Base-by-base conservation (phyloP, 148 eudicot species). In the Dianthus caryophyllus region DNA sequence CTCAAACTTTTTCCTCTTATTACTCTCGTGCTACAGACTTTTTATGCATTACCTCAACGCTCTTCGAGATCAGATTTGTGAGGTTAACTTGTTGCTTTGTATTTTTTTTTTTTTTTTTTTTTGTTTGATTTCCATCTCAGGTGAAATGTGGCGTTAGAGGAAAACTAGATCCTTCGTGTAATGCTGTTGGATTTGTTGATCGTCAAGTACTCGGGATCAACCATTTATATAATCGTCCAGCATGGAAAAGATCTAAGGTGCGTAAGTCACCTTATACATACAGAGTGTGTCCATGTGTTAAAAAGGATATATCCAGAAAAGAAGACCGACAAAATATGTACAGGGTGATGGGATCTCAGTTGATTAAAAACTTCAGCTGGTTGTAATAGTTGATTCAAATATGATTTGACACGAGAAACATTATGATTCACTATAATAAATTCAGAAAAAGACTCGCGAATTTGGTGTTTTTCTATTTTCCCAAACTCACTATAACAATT, bases 201-300 rank as follows among this genome's bases (percentile, higher is more conserved):
- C 82, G 96, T 71, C 44, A 73, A 65, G 70, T 92, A 71, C 80
- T 84, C 30, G 98, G 98, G 20, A 78, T 87, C 54, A 85, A 85
- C 65, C 98, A 92, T 61, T 50, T 92, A 85, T 92, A 92, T 81
- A 79, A 64, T 48, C 80, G 80, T 71, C 98, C 98, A 61, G 98
- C 83, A 30, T 92, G 98, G 98, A 89, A 77, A 78, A 85, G 94
- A 84, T 89, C 89, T 64, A 87, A 89, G 82, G 98, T 80, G 73
- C 43, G 55, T 69, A 54, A 44, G 44, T 48, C 41, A 20, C 60
- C 60, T 20, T 65, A 11, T 14, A 27, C 39, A 12, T 49, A 11
- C 33, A 2, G 4, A 38, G 16, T 18, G 16, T 9, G 52, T 18
- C 51, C 12, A 5, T 22, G 31, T 10, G 20, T 27, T 14, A n/a